Base-by-base conservation (phyloP, 805 yeast species). In the Alloascoidea hylecoeti region DNA sequence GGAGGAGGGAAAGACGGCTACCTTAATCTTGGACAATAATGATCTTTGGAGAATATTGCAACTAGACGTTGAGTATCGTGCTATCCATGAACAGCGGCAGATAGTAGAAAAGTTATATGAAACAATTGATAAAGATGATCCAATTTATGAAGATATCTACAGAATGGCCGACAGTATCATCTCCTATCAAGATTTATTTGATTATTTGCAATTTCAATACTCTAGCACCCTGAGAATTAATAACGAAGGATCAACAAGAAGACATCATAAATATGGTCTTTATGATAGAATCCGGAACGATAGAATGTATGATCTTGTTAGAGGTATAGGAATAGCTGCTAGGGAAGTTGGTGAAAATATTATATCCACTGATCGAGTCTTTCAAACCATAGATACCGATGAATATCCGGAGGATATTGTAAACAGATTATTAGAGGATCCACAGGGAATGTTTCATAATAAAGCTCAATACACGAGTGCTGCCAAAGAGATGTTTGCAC, bases 21-120 rank as follows among this genome's bases (percentile, higher is more conserved):
- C 3, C 38, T 46, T 4, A 38, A 46, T 14, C 44, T 14, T 17
- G n/a, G n/a, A 65, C 39, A 94, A 81, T 58, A 88, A 84, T 57
- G 96, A 88, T 53, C 63, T 92, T 43, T 92, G 98, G 98, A 72
- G 88, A 51, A 78, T 89, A 44, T 77, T 85, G 12, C 80, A 75
- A 44, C 66, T 86, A 39, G 97, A 89, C 55, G 68, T 86, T 45
- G 96, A 85, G 47, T 92, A 75, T 55, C 96, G 86, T 53, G 78
- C 94, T 14, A 61, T 89, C 18, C 63, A 79, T 41, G 84, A 80
- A 43, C 88, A 85, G 61, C 72, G 79, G 52, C 64, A 67, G 36
- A 68, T 73, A 36, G 74, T 82, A 17, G 68, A 68, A 42, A 70
- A 68, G 38, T 62, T 82, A 39, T 70, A 71, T 35, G 61, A 68